Percentiles rank a stretch among this genome's conserved stretches.
Evolutionary conservation across 2,329 filamentous ascomycete genomes (phyloP).

Genomic region (Trichocomaceae sp.): DNA sequence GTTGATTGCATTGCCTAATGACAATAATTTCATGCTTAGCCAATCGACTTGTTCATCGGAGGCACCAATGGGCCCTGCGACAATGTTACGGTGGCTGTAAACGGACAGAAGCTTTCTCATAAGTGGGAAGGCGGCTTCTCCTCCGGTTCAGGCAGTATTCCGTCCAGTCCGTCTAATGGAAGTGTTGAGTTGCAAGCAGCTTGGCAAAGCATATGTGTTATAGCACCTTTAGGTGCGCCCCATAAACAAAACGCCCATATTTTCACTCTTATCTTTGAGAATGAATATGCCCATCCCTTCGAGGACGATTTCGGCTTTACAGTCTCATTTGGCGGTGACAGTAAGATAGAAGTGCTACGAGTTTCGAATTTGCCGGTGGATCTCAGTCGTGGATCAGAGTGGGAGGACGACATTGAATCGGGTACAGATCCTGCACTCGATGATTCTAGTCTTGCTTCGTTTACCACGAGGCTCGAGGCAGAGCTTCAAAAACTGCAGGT

Average conservation of each 20-base stretch:
- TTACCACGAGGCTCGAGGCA: conserved; percentile 15
- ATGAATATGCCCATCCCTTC: conserved; percentile 14
- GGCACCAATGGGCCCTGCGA: conserved; percentile 22
- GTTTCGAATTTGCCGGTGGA: conserved; percentile 21
- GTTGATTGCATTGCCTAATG: not conserved
- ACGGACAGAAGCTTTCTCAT: conserved; percentile 22
- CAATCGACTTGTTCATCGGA: conserved; percentile 23
- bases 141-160: conserved; percentile 22
- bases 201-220: conserved; percentile 25
- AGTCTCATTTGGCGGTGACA: conserved; percentile 25
- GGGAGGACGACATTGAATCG: conserved; percentile 15
- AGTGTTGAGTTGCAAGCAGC: conserved; percentile 17
- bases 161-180: conserved; percentile 15
- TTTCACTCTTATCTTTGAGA: conserved; percentile 23
- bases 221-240: conserved; percentile 16
- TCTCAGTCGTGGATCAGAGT: conserved; percentile 15
- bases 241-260: conserved; percentile 21
- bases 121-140: conserved; percentile 19
- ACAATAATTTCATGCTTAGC: conserved; percentile 16
- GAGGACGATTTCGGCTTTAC: conserved; percentile 28
- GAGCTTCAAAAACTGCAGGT: conserved; percentile 22
- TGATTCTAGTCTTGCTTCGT: not conserved
- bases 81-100: conserved; percentile 22
- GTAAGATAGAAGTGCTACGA: conserved; percentile 22
- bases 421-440: not conserved